Evolutionary conservation across 371 early-diverging fungal species (phyloP), one percentile per base, ranked within the genome.

Genomic region (Mucor plumbeus): DNA sequence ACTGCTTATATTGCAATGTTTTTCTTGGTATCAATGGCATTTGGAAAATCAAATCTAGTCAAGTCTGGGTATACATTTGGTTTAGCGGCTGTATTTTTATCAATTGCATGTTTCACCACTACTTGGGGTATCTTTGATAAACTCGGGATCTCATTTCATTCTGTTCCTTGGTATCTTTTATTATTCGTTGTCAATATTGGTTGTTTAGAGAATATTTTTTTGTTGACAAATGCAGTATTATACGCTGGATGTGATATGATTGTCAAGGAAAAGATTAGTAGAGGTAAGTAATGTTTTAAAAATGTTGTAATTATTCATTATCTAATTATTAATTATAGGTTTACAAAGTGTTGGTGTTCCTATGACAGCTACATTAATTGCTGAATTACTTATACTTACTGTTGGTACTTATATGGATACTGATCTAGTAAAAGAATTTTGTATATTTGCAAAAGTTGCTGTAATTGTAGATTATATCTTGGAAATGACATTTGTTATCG

Each of bases 21-120:
- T 64, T 75, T 88, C 17, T 83, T 89, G 63, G 87, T 92, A 13
- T 89, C 90, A 0, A 70, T 87, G 14, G 85, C 87, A 2, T 79
- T 91, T 40, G 85, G 87, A 11, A 77, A 82, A 31, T 86, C 90
- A 0, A 88, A 89, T 71, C 74, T 90, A 8, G 90, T 92, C 40
- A 92, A 88, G 64, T 90, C 90, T 14, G 90, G 89, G 62, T 87
- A 89, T 63, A 88, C 87, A n/a, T 76, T 92, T 35, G 90, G 90
- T 1, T 74, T 89, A 33, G 89, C 87, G 7, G 88, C 90, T 5
- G 84, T 91, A 0, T 78, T 75, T 63, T 54, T 75, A 34, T 70
- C 73, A 1, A 61, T 69, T 35, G 76, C 75, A 38, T 75, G 76
- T 59, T 71, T 75, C 59, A 71, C 71, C 14, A 71, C 76, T 1